Evolutionary conservation across 2,329 filamentous ascomycete species (phyloP).

Genomic region (Claviceps sp.): DNA sequence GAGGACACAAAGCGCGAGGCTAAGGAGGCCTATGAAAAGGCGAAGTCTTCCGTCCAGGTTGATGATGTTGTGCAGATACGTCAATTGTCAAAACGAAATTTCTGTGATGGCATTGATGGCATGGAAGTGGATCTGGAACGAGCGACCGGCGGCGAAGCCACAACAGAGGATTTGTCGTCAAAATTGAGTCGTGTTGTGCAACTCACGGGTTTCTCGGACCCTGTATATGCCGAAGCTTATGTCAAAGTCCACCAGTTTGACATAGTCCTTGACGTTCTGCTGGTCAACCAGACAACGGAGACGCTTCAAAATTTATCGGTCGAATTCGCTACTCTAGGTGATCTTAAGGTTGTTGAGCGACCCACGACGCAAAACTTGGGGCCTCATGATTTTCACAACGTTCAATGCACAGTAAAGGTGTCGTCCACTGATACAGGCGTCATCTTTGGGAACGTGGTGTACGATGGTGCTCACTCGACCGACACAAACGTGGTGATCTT

Average conservation of each 20-base stretch:
- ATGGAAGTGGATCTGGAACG: conserved; percentile 84
- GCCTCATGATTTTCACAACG: conserved; percentile 93
- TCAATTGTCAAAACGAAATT: conserved; percentile 85
- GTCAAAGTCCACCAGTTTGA: conserved; percentile 99
- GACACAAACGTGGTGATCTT: conserved; percentile 96
- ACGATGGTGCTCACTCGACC: conserved; percentile 82
- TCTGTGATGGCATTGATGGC: conserved; percentile 67
- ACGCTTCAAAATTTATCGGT: conserved; percentile 95
- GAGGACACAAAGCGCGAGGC: conserved; percentile 97
- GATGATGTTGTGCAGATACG: conserved; percentile 90
- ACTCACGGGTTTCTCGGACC: conserved; percentile 93
- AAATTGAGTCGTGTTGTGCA: conserved; percentile 95
- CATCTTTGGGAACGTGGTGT: conserved; percentile 97
- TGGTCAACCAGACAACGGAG: conserved; percentile 95
- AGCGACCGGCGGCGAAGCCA: conserved; percentile 80
- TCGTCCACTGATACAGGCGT: conserved; percentile 96
- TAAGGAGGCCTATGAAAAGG: conserved; percentile 83
- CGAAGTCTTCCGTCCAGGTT: conserved; percentile 86
- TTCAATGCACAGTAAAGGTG: conserved; percentile 97
- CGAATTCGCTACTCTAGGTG: conserved; percentile 94
- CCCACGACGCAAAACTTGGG: conserved; percentile 93
- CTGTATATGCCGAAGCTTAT: conserved; percentile 97
- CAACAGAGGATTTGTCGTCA: conserved; percentile 72
- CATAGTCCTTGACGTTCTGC: conserved; percentile 87
- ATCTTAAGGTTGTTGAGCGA: conserved; percentile 93